Base-by-base conservation (phyloP, 2,329 filamentous ascomycete species). In the Neopestalotiopsis sp. region DNA sequence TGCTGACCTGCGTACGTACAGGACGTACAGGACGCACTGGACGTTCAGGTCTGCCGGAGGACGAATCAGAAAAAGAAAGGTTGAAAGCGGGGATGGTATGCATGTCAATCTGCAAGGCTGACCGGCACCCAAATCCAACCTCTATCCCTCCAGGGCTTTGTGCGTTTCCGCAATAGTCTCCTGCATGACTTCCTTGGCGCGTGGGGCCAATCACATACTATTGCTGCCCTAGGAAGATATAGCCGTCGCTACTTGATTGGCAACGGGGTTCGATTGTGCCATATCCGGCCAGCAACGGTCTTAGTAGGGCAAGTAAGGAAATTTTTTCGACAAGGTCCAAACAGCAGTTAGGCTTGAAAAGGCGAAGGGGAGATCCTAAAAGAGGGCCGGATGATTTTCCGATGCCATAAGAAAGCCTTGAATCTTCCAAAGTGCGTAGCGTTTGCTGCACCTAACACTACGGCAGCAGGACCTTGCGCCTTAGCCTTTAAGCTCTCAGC, bases 41-140 rank as follows among this genome's bases (percentile, higher is more conserved):
- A 59, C 57, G 28, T 59, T 59, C 34, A 20, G 59, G 17, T 14
- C n/a, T 38, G 30, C 20, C 12, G 28, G 17, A n/a, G 17, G 10
- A 38, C n/a, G 30, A 34, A 34, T 13, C 30, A 17, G 17, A 34
- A 34, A 62, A 62, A 62, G n/a, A 62, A 62, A 62, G 59, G 34
- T 40, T 34, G 30, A 62, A 62, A 62, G 59, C 59, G 59, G 59
- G 59, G 59, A 40, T 30, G 30, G n/a, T 62, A 40, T 62, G 30
- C 28, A 38, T 62, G 59, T 62, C 59, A 62, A 62, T 62, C 59
- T 62, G 59, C 59, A 62, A 62, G 59, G 59, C 59, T 62, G 59
- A 62, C 59, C 59, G 59, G 59, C 59, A 40, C 30, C 30, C 14
- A n/a, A n/a, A 53, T 53, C 45, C 45, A 17, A 20, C 9, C n/a